A percentile compares a stretch with the other conserved stretches of the same genome.
Evolutionary conservation across 768 basidiomycete species (phyloP).

Genomic region (Lactifluus pinguis): DNA sequence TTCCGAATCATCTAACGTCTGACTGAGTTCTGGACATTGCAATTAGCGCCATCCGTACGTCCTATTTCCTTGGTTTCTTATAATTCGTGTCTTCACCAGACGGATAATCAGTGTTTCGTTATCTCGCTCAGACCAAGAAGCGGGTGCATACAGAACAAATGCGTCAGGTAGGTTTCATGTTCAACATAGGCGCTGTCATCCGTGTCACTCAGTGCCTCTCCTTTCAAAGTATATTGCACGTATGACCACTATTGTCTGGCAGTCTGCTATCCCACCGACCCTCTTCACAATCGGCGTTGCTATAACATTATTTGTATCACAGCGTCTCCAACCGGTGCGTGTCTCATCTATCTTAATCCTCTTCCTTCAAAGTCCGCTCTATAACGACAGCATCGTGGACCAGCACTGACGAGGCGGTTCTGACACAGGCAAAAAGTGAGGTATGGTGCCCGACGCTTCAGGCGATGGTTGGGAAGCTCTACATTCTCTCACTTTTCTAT

Average conservation of each 20-base stretch:
- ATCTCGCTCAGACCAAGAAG: not conserved
- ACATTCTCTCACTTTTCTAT: not conserved
- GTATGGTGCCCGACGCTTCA: conserved; percentile 5
- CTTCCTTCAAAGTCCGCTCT: not conserved
- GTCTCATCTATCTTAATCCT: not conserved
- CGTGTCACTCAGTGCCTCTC: not conserved
- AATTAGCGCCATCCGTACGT: not conserved
- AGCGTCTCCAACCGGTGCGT: not conserved
- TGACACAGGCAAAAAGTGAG: not conserved
- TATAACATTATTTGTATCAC: not conserved
- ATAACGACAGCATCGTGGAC: not conserved
- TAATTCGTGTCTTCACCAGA: not conserved
- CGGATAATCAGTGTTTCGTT: not conserved
- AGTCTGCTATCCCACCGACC: conserved; percentile 7
- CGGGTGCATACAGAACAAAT: not conserved
- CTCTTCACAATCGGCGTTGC: not conserved
- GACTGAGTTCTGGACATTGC: not conserved
- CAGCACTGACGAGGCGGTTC: not conserved
- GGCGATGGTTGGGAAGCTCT: not conserved
- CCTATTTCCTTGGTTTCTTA: not conserved
- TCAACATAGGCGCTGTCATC: not conserved
- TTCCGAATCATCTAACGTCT: not conserved
- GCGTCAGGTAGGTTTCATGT: not conserved
- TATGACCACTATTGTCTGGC: not conserved
- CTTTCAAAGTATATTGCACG: not conserved